Base-by-base conservation (phyloP, 148 eudicot genomes). In the Chenopodium formosanum region DNA sequence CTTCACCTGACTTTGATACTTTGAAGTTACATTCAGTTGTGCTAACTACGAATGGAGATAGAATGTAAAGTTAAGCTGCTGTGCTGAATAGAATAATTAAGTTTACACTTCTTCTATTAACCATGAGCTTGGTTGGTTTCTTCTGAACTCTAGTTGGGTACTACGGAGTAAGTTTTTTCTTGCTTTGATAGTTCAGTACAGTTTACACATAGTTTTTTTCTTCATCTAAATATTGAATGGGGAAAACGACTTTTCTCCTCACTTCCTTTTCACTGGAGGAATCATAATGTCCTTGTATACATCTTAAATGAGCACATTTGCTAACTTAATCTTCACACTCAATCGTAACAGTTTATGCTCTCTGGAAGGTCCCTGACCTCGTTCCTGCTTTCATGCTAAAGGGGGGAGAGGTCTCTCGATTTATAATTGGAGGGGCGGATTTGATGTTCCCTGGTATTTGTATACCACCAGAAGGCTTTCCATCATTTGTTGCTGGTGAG, bases 341-440 rank as follows among this genome's bases (percentile, higher is more conserved):
- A 48, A 78, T 79, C 56, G 71, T 79, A 82, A 76, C 94, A 95
- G 99, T 95, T 70, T 95, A 87, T 90, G 95, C 99, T 65, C 92
- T 95, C 70, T 95, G 99, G 99, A 92, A 84, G 85, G 95, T 89
- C 75, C 97, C 98, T 83, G 89, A 92, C 78, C 92, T 95, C 40
- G 88, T 95, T 87, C 95, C 98, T 82, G 89, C 92, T 80, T 95
- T 95, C 85, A 81, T 86, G 76, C 81, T 95, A 58, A 95, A 90
- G 91, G 95, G 94, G 69, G 97, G 98, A 66, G 99, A 94, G 86
- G 99, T 95, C 83, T 95, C 99, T 80, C 97, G 94, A 79, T 95
- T 83, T 86, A 74, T 95, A 37, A 88, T 95, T 85, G 93, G 97
- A 50, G 99, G 99, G 79, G 99, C 99, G 62, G 99, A 95, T 85